These are phyloP conservation scores for Paralagenidium karlingii DNA, from an alignment of 352 stramenopile genomes.

Conservation along the genomic window DNA sequence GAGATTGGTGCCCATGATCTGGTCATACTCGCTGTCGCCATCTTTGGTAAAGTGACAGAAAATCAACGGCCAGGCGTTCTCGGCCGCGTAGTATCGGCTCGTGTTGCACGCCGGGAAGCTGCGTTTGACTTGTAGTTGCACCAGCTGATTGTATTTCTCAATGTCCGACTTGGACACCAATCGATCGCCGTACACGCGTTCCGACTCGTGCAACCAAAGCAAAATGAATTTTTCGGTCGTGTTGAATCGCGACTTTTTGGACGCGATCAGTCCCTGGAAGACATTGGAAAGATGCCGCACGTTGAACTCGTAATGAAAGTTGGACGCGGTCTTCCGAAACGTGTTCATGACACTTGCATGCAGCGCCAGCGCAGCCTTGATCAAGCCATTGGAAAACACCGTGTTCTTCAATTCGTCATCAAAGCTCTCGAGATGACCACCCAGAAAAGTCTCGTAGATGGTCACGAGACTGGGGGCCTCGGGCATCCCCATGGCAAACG, in stretches of 20 bases:
- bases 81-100: constrained; percentile 86
- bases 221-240: constrained; percentile 89
- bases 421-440: constrained; percentile 88
- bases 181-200: constrained; percentile 92
- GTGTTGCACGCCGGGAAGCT: constrained; percentile 88
- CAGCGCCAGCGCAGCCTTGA: constrained; percentile 89
- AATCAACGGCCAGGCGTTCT: constrained; percentile 92
- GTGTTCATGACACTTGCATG: constrained; percentile 85
- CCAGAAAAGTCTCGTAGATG: constrained; percentile 95
- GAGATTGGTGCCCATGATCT: constrained; percentile 83
- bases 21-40: constrained; percentile 88
- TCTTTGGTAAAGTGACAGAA: constrained; percentile 95
- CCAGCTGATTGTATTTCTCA: constrained; percentile 89
- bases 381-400: constrained; percentile 81
- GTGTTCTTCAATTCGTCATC: constrained; percentile 77
- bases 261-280: constrained; percentile 92
- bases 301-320: constrained; percentile 98
- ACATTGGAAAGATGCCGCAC: constrained; percentile 93
- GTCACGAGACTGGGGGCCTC: constrained; percentile 87
- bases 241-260: constrained; percentile 86
- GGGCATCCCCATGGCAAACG: constrained; percentile 92
- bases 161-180: constrained; percentile 89
- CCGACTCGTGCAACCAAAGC: constrained; percentile 93
- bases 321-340: constrained; percentile 91
- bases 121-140: constrained; percentile 89